These are phyloP conservation scores for Corchorus olitorius DNA, from an alignment of 345 rosid species.

Conservation along the genomic window DNA sequence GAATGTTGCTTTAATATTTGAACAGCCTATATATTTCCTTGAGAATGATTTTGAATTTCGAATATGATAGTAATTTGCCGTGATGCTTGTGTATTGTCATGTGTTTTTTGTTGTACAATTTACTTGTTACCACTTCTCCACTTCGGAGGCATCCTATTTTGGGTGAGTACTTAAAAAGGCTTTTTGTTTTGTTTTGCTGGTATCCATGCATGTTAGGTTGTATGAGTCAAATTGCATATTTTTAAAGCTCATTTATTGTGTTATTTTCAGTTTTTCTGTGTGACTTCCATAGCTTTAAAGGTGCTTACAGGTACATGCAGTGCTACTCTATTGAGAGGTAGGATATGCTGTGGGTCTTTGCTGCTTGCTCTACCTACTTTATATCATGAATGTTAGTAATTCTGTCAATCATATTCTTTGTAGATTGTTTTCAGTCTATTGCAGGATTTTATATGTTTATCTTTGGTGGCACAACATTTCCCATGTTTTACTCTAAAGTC, in stretches of 20 bases:
- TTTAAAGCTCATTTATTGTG: not conserved
- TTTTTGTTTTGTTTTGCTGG: constrained; percentile 22
- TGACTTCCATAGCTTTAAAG: constrained; percentile 39
- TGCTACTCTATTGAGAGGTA: constrained; percentile 53
- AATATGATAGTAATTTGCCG: constrained; percentile 16
- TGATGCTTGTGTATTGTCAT: constrained; percentile 20
- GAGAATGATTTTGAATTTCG: not conserved
- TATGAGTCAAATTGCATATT: constrained; percentile 13
- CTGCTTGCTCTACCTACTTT: constrained; percentile 53
- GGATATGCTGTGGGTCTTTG: constrained; percentile 53
- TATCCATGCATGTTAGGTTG: constrained; percentile 15
- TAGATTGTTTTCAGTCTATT: constrained; percentile 27
- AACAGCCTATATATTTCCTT: not conserved
- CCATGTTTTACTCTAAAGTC: not conserved
- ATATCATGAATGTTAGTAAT: constrained; percentile 49
- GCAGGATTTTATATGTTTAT: constrained; percentile 9
- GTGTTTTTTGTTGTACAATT: constrained; percentile 1
- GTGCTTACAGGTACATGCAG: constrained; percentile 53
- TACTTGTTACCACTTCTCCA: constrained; percentile 13
- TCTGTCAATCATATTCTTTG: constrained; percentile 34
- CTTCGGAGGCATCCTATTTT: constrained; percentile 22
- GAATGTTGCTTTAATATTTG: not conserved
- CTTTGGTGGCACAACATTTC: constrained; percentile 6
- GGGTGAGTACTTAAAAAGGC: constrained; percentile 22
- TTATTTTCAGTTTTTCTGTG: not conserved